Evolutionary conservation across 768 basidiomycete genomes (phyloP).

Genomic region (Lactarius psammicola): DNA sequence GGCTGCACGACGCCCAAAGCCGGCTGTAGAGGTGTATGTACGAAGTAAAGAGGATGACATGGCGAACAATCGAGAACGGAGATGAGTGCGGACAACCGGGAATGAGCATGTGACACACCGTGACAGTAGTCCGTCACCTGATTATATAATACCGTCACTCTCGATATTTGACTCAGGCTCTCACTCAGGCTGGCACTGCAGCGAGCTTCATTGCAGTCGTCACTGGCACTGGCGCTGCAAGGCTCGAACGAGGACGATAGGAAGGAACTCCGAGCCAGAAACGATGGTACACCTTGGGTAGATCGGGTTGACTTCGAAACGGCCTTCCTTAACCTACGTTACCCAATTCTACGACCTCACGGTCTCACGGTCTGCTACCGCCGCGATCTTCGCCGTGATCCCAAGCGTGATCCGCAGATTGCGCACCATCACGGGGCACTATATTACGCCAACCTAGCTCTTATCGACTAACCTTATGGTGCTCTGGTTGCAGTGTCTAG

Average conservation of each 20-base stretch:
- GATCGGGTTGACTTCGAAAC: neutral
- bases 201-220: no score
- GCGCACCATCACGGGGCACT: neutral
- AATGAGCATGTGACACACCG: neutral
- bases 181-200: no score
- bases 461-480: neutral
- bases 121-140: neutral
- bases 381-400: no score
- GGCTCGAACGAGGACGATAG: no score
- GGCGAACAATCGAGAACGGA: constrained; percentile 36
- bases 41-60: constrained; percentile 61
- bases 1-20: constrained; percentile 67
- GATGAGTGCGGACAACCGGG: neutral
- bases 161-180: no score
- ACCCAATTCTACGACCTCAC: neutral
- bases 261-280: no score
- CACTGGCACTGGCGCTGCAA: no score
- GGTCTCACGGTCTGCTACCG: neutral
- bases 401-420: neutral
- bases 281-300: no score
- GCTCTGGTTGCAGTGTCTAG: neutral
- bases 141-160: no score
- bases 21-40: constrained; percentile 45
- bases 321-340: neutral
- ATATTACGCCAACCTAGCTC: neutral